Base-by-base conservation (phyloP, 31 red algal species). In the Asparagopsis taxiformis region DNA sequence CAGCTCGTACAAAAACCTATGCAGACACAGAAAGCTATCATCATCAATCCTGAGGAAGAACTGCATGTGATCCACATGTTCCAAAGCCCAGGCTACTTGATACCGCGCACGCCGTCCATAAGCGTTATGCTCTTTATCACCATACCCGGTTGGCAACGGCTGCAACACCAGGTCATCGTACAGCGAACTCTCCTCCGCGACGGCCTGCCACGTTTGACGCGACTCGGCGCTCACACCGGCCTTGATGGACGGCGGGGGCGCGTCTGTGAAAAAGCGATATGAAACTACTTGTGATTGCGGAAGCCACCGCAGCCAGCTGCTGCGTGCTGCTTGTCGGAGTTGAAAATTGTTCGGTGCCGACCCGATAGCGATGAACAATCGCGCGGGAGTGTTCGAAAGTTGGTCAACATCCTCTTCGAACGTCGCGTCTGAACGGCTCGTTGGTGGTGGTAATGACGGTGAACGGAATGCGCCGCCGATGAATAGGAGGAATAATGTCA, bases 21-120 rank as follows among this genome's bases (percentile, higher is more conserved):
- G 75, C 24, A 97, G 48, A 65, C 94, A 97, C 28, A 97, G 58
- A 72, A 97, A 91, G 53, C 80, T 82, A 64, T 97, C 94, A 51
- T 97, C 94, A 39, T 97, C 94, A 30, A 91, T 61, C 0, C 82
- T 65, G 13, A 97, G 60, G 38, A 82, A 89, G 61, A 76, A 86
- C 13, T 55, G 9, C 30, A 90, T 87, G 13, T 31, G n/a, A 28
- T 52, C 29, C 11, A 9, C 2, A 13, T 75, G n/a, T 0, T 74
- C n/a, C 24, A 75, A 31, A 15, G 72, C 56, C 51, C 67, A 83
- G 20, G 41, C 26, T 7, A 44, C 26, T 75, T 97, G 93, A 37
- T 32, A 97, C 8, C 86, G 60, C 23, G 70, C 87, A 9, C 86
- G 77, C 13, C 31, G 23, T 41, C 59, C 88, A 43, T 87, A 94